Conservation (phyloP, 1,284 basidiomycete species). For the Ganoderma sp. region DNA sequence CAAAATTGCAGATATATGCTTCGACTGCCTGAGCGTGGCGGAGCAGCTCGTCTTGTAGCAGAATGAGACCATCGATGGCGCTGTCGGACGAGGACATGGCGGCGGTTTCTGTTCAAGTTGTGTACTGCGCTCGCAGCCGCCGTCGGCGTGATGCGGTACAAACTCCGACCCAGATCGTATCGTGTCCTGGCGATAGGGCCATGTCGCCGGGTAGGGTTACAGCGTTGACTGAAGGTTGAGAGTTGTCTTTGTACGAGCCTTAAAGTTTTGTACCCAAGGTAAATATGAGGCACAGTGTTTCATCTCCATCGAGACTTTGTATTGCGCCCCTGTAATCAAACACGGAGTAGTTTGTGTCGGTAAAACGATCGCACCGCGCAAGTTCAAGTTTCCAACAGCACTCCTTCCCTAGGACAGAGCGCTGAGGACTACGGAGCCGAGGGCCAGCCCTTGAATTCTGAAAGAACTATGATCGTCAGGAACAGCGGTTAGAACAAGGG, state of each 20-base stretch:
- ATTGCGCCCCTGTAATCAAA: too few relatives aligned
- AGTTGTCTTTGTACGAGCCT: neutral
- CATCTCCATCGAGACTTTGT: too few relatives aligned
- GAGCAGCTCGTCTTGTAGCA: constrained; percentile 4
- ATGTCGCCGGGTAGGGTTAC: neutral
- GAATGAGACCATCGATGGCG: neutral
- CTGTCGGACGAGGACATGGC: constrained; percentile 1
- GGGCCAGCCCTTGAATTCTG: too few relatives aligned
- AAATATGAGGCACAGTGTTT: too few relatives aligned
- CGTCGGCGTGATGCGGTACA: neutral
- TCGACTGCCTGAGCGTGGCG: neutral
- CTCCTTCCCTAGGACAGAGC: too few relatives aligned
- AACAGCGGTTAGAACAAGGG: too few relatives aligned
- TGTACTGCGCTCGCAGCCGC: neutral
- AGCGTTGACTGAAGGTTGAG: neutral
- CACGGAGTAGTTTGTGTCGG: too few relatives aligned
- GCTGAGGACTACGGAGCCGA: too few relatives aligned
- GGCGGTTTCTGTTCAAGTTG: neutral
- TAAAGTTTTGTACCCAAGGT: too few relatives aligned
- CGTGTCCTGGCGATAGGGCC: neutral
- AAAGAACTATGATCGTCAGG: too few relatives aligned
- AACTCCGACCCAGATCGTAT: neutral
- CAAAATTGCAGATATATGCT: neutral
- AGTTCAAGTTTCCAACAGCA: too few relatives aligned
- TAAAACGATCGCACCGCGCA: too few relatives aligned